Evolutionary conservation across 495 filamentous ascomycete genomes (phyloP).

Genomic region (Talaromyces thailandensis): DNA sequence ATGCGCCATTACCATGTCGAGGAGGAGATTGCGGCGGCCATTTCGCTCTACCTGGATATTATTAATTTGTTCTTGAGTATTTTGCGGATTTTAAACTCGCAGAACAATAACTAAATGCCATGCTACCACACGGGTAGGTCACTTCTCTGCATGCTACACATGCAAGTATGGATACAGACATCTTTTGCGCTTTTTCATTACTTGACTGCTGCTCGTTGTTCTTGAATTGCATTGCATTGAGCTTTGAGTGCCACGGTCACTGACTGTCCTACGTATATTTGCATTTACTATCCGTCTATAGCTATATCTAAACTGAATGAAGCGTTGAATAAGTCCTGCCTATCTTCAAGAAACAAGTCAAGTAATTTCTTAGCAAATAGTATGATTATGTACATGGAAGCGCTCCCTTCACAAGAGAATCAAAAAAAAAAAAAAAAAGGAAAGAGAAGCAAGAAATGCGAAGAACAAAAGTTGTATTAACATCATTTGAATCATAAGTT

Average conservation of each 20-base stretch:
- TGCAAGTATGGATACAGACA: not conserved
- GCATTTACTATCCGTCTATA: not conserved
- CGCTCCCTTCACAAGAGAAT: not conserved
- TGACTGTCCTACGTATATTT: not conserved
- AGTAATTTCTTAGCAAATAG: not conserved
- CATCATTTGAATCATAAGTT: not conserved
- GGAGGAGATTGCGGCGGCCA: conserved; percentile 95
- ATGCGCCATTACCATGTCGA: conserved; percentile 95
- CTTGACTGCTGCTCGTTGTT: not conserved
- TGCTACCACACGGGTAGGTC: not conserved
- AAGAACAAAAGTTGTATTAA: not conserved
- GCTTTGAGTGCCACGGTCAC: not conserved
- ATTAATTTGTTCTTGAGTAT: conserved; percentile 95
- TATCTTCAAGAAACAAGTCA: not conserved
- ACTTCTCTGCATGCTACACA: not conserved
- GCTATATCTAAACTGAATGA: not conserved
- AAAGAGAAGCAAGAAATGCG: not conserved
- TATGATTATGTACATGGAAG: not conserved
- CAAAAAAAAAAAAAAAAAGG: not conserved
- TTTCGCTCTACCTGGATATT: conserved; percentile 91
- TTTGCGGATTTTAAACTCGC: conserved; percentile 80
- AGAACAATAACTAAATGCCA: conserved; percentile 25
- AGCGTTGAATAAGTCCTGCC: not conserved
- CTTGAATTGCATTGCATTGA: not conserved
- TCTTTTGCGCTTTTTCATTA: not conserved